Evolutionary conservation across 139 green algal species (phyloP).

Genomic region (Nannochloris sp.): DNA sequence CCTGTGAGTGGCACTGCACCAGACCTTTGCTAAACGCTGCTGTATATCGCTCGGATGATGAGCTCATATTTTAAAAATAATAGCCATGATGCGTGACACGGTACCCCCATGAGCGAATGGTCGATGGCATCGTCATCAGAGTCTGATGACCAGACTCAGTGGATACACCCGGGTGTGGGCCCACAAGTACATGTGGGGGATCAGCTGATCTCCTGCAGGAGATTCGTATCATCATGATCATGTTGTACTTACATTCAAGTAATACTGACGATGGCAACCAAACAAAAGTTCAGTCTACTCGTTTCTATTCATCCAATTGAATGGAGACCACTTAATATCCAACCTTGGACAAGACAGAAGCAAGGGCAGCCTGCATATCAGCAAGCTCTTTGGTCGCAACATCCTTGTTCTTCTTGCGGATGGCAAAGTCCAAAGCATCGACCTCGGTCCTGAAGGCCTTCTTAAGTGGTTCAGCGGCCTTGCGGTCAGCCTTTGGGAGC

Average conservation of each 20-base stretch:
- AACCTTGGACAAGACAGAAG: slow-evolving; percentile 42
- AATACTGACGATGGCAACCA: background rate
- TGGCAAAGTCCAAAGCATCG: slow-evolving; percentile 72
- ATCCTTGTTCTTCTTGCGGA: slow-evolving; percentile 74
- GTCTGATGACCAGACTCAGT: too few relatives aligned
- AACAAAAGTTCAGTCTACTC: background rate
- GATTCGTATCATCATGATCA: too few relatives aligned
- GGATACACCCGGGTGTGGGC: too few relatives aligned
- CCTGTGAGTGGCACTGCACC: too few relatives aligned
- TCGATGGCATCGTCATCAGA: too few relatives aligned
- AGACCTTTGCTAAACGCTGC: too few relatives aligned
- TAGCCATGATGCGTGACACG: too few relatives aligned
- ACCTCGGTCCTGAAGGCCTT: slow-evolving; percentile 70
- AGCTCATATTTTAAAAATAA: too few relatives aligned
- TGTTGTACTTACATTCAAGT: background rate
- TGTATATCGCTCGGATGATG: too few relatives aligned
- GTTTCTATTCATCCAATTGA: background rate
- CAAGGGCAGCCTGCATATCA: slow-evolving; percentile 44
- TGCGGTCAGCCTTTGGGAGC: slow-evolving; percentile 70
- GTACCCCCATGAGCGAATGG: too few relatives aligned
- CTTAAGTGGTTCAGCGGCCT: slow-evolving; percentile 50
- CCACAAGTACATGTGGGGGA: too few relatives aligned
- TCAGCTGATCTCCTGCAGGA: too few relatives aligned
- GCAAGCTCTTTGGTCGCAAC: slow-evolving; percentile 43
- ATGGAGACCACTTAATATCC: slow-evolving; percentile 1